These are phyloP conservation scores for Withania somnifera DNA, from an alignment of 305 asterid genomes.

Conservation along the genomic window DNA sequence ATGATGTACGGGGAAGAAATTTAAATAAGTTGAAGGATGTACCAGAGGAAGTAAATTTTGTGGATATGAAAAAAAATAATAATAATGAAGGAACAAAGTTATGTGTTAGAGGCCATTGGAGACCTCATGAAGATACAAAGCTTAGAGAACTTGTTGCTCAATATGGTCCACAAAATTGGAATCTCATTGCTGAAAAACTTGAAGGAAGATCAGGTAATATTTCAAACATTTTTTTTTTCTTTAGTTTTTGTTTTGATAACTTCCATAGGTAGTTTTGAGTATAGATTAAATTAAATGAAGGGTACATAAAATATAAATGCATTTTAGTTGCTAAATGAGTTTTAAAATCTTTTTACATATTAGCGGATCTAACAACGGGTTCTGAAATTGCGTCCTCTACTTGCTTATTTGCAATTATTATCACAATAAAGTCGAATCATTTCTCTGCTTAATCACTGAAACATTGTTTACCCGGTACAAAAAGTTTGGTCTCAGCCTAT, in stretches of 20 bases:
- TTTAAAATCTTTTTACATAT: neutral
- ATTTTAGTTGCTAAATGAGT: neutral
- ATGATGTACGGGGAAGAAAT: neutral
- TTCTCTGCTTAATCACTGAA: neutral
- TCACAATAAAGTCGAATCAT: neutral
- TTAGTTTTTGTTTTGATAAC: too few species aligned
- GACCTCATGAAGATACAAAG: constrained; percentile 55
- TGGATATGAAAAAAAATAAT: neutral
- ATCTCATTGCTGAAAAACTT: constrained; percentile 63
- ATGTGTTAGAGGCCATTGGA: constrained; percentile 71
- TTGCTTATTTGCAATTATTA: neutral
- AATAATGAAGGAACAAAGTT: constrained; percentile 13
- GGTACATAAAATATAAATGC: neutral
- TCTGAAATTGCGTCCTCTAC: neutral
- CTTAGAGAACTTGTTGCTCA: constrained; percentile 56
- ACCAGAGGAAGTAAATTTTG: neutral
- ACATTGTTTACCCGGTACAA: neutral
- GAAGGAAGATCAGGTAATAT: constrained; percentile 63
- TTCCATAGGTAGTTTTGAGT: too few species aligned
- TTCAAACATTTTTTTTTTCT: neutral
- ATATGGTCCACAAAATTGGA: constrained; percentile 77
- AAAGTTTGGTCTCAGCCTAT: neutral
- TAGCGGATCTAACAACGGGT: neutral
- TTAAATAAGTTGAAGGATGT: neutral
- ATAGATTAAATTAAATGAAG: neutral